Evolutionary conservation across 345 rosid species (phyloP).

Genomic region (Salix suchowensis): DNA sequence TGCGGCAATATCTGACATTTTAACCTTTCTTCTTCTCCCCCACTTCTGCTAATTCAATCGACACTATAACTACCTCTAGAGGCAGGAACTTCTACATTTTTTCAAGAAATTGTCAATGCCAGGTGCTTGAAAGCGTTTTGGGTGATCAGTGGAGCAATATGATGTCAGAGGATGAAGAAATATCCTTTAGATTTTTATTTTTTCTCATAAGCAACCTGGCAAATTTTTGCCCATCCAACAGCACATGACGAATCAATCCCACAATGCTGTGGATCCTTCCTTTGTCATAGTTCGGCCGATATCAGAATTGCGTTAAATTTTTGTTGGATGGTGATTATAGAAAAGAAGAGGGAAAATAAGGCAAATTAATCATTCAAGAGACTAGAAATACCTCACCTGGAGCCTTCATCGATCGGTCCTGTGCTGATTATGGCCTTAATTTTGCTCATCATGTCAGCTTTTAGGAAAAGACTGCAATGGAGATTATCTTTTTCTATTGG

Average conservation of each 20-base stretch:
- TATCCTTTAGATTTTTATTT: neutral
- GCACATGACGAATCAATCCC: neutral
- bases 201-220: neutral
- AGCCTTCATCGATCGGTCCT: neutral
- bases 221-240: neutral
- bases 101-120: neutral
- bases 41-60: neutral
- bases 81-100: neutral
- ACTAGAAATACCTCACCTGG: neutral
- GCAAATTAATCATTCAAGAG: neutral
- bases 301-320: neutral
- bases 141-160: neutral
- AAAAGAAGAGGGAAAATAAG: neutral
- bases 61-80: neutral
- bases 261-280: neutral
- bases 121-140: neutral
- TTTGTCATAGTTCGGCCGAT: neutral
- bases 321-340: neutral
- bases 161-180: neutral
- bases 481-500: neutral
- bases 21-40: neutral
- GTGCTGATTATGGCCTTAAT: neutral
- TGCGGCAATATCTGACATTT: neutral
- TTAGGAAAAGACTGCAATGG: neutral
- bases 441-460: neutral